Evolutionary conservation across 768 basidiomycete genomes (phyloP), one percentile per base, ranked within the genome.

Genomic region (Suillus luteus): DNA sequence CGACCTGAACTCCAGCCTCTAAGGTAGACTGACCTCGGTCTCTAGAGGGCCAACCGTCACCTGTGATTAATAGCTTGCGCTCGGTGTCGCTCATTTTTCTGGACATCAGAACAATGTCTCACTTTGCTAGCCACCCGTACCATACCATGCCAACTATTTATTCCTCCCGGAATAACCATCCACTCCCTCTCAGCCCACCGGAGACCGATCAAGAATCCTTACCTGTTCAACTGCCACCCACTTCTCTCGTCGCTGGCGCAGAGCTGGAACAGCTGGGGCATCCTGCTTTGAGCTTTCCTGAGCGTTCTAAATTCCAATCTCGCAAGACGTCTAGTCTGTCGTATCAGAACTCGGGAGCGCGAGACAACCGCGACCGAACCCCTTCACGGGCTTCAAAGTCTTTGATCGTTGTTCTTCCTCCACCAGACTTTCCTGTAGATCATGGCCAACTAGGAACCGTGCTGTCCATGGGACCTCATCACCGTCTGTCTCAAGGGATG

Each of bases 361-460:
- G 81, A 7, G 84, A 86, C 44, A 65, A 70, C 54, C 80, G 77
- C 58, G 83, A 83, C 24, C 78, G 81, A 65, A 66, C 70, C 31
- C 65, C 69, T 17, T 77, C 79, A 57, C 76, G 82, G 55, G 64
- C 54, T 64, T 77, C 75, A 59, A 85, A 80, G 68, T 84, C 85
- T 71, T 81, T 92, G 59, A 78, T 93, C 19, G 81, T 92, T 44
- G 83, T 92, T 27, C 75, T 89, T 43, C 91, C 91, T 43, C 88
- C 91, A 33, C 62, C 79, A 14, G 79, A 84, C 37, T 78, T 92
- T 59, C 74, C 81, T 1, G 81, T 85, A 46, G 84, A 88, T 66
- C 86, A 86, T 70, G 83, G 85, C 0, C 82, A 81, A 17, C 78
- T 87, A 19, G 86, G 87, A 0, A 81, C 85, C 60, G 85, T 86